Percentiles rank a stretch among this genome's conserved stretches.
Evolutionary conservation across 257 asterid genomes (phyloP).

Genomic region (Perilla frutescens): DNA sequence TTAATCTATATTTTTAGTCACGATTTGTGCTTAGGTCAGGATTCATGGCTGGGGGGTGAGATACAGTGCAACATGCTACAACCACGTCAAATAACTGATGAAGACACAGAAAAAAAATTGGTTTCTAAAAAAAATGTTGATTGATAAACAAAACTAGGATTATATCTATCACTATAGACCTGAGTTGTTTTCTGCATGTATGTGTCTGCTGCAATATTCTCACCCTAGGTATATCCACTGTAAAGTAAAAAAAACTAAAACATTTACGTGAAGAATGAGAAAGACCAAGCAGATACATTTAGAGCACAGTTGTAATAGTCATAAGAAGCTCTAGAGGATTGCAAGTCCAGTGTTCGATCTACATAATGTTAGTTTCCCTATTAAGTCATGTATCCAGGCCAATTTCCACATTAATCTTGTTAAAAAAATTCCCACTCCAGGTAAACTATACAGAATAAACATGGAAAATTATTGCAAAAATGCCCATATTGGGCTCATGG

Average conservation of each 20-base stretch:
- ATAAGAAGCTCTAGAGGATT: conserved; percentile 10
- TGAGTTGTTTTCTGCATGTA: background rate
- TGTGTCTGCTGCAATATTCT: background rate
- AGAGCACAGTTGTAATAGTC: conserved; percentile 12
- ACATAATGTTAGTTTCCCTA: background rate
- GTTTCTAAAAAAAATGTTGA: too few relatives aligned
- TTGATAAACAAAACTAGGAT: too few relatives aligned
- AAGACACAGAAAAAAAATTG: too few relatives aligned
- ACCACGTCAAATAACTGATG: too few relatives aligned
- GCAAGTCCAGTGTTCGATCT: background rate
- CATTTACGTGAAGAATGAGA: background rate
- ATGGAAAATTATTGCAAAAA: background rate
- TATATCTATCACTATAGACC: background rate
- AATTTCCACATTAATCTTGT: background rate
- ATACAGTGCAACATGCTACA: too few relatives aligned
- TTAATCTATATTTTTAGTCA: too few relatives aligned
- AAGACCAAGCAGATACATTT: background rate
- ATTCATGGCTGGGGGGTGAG: background rate
- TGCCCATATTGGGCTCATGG: conserved; percentile 13
- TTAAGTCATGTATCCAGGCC: background rate
- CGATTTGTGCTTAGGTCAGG: background rate
- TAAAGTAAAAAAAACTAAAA: background rate
- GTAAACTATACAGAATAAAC: background rate
- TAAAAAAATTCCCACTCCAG: conserved; percentile 1
- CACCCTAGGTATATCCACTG: conserved; percentile 11